Base-by-base conservation (phyloP, 2,329 filamentous ascomycete genomes). In the Exophiala spinifera region DNA sequence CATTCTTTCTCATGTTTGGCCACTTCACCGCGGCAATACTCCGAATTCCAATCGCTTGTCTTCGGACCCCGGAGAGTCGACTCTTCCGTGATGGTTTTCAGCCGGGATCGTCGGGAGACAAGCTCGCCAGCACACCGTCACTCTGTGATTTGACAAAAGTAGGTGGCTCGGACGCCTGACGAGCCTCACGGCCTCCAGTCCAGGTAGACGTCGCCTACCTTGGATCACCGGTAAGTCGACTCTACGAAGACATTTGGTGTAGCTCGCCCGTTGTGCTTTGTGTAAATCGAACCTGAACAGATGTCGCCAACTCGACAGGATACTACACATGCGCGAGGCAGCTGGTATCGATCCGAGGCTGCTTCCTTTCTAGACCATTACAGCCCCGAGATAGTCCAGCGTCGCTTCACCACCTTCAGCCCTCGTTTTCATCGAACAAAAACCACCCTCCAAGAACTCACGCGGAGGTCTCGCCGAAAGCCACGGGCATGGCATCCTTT, bases 331-430 rank as follows among this genome's bases (percentile, higher is more conserved):
- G 34, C 44, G 15, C 51, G 46, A 6, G 44, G 28, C 20, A 54
- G 46, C 25, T 54, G 42, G 20, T 54, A 46, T 33, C 23, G 19
- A 21, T 19, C 34, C 4, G 51, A 54, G 33, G 46, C 36, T 15
- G 48, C 45, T 44, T 45, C 37, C 8, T 53, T 49, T 21, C 21
- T 54, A 8, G 51, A 50, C 33, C 25, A 54, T 46, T 54, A 54
- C 39, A 40, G 20, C 21, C 51, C 46, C 1, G 46, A 54, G n/a
- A 45, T 46, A n/a, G 51, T 54, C 15, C 46, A 40, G 1, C n/a
- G 36, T 15, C 31, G 43, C 15, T 23, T 39, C 19, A 36, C 47
- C 7, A 23, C 15, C 1, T 10, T 54, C 23, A 39, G 44, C 46
- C 37, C 37, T 34, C 39, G 34, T 34, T 49, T 54, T 23, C 25